Evolutionary conservation across 768 basidiomycete species (phyloP).

Genomic region (Rhodotorula sphaerocarpa): DNA sequence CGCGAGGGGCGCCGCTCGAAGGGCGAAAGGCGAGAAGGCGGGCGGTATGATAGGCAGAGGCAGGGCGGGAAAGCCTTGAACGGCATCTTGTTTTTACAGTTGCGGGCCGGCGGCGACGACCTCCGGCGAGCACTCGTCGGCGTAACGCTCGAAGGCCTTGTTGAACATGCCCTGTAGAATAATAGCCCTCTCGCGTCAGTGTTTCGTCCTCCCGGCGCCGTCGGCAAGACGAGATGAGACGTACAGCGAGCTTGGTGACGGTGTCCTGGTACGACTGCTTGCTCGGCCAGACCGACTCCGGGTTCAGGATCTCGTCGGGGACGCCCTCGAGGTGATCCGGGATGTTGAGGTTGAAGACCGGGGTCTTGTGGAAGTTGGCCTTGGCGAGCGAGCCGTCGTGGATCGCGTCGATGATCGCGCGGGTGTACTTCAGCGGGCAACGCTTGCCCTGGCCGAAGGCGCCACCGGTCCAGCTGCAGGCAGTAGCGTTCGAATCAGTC

Average conservation of each 20-base stretch:
- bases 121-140: slow-evolving; percentile 70
- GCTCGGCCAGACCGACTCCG: slow-evolving; percentile 73
- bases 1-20: too few relatives aligned
- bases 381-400: slow-evolving; percentile 84
- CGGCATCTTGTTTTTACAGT: not conserved
- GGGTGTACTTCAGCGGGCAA: slow-evolving; percentile 92
- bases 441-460: slow-evolving; percentile 87
- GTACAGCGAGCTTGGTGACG: slow-evolving; percentile 65
- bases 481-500: not conserved
- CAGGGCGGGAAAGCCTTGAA: too few relatives aligned
- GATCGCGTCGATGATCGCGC: slow-evolving; percentile 91
- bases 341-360: slow-evolving; percentile 71
- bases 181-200: too few relatives aligned
- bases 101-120: slow-evolving; percentile 73
- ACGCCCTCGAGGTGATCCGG: slow-evolving; percentile 77
- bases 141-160: slow-evolving; percentile 85
- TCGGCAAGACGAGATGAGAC: too few relatives aligned
- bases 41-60: too few relatives aligned
- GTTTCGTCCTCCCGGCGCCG: too few relatives aligned
- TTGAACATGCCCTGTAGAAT: slow-evolving; percentile 64
- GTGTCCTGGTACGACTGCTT: slow-evolving; percentile 64
- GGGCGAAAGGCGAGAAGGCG: too few relatives aligned
- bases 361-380: slow-evolving; percentile 65
- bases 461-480: slow-evolving; percentile 70
- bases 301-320: slow-evolving; percentile 83